Base-by-base conservation (phyloP, 2,329 filamentous ascomycete genomes). In the Fusarium palustre region DNA sequence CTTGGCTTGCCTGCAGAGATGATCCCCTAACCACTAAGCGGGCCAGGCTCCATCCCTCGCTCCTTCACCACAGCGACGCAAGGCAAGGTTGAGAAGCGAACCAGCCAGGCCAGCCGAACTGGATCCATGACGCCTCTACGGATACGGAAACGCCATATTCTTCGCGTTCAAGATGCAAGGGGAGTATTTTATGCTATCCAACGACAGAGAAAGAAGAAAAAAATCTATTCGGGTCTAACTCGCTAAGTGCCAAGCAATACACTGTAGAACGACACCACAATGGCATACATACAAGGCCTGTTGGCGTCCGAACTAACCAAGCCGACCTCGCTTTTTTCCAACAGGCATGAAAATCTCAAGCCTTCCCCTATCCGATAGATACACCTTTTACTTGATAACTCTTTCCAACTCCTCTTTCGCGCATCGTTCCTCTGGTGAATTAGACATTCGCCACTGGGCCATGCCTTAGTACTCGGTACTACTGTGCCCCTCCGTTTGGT, bases 51-150 rank as follows among this genome's bases (percentile, higher is more conserved):
- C 59, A 72, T 72, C 58, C 58, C 67, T 68, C 53, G 59, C 68
- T 65, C 70, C 68, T 59, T 69, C 66, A 73, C 70, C 72, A 69
- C 48, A 42, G 62, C 69, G 70, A 74, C 72, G 68, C 60, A 62
- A 56, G 53, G 66, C 56, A 50, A 43, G 41, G 48, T 57, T 45
- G 18, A 30, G 25, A 30, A 45, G 42, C 42, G 42, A 45, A 16
- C 42, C 42, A 45, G 25, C 42, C 42, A 45, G 25, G 25, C 18
- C 46, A 24, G 55, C 39, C 46, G 62, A 48, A 60, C 53, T 48
- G 50, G 71, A 63, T 58, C 71, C 69, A 70, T 72, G 71, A 64
- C 71, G 59, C 69, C 55, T 72, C 48, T 12, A 39, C 30, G 49
- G 49, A 47, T 12, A 39, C 30, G 53, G 57, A 47, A 47, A 50